Base-by-base conservation (phyloP, 345 rosid genomes). In the Toxicodendron radicans region DNA sequence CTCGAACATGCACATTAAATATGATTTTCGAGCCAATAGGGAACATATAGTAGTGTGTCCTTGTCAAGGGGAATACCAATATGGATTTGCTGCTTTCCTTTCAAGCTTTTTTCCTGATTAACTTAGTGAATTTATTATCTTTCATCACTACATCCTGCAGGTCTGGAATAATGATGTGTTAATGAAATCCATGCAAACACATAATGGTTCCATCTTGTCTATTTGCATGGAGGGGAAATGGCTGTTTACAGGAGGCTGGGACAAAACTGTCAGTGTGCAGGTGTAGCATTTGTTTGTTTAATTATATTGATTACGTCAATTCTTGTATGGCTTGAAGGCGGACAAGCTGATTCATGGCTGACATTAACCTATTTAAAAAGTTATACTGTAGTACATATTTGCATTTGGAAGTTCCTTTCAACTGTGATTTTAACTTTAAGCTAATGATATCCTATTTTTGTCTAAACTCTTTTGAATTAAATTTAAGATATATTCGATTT, bases 171-270 rank as follows among this genome's bases (percentile, higher is more conserved):
- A 92, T 72, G 97, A 90, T 35, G 51, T 70, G 60, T 73, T 81
- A 73, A 64, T 85, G 83, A 92, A 87, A 80, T 85, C 90, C 10
- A 64, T 71, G 41, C 75, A 91, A 79, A 59, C 68, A 53, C 95
- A 92, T 33, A 66, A 71, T 59, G 88, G 97, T 81, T 90, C 95
- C 66, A 81, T 91, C 67, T 91, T 92, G 62, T 79, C 90, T 27
- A 68, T 73, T 78, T 76, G 68, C 61, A 57, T 92, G 82, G 87
- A 88, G n/a, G 89, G 83, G 48, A 85, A 83, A 75, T 86, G 86
- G 88, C 83, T 92, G 32, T 86, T 92, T 72, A 79, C 90, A 1
- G 97, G 93, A 81, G 97, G 99, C 58, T 90, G 97, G 97, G 99
- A 92, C 85, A 91, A 84, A 81, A 85, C 80, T 71, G 64, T 95